Evolutionary conservation across 768 basidiomycete species (phyloP).

Genomic region (Naganishia friedmannii): DNA sequence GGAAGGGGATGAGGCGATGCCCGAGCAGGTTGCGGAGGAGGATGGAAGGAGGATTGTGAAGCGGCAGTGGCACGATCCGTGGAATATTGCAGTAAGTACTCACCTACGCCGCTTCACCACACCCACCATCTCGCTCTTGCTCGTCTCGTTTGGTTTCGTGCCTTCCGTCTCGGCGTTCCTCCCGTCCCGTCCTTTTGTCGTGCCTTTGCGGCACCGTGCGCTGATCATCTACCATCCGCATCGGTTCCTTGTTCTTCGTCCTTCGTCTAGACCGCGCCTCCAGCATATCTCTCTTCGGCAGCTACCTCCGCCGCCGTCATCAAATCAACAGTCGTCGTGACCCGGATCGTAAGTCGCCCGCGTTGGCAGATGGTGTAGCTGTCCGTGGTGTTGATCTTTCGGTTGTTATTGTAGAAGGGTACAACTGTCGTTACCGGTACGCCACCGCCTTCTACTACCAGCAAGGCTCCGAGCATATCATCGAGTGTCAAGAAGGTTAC

Average conservation of each 20-base stretch:
- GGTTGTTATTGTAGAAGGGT: background rate
- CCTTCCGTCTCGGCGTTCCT: background rate
- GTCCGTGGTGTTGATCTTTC: background rate
- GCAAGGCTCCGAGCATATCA: background rate
- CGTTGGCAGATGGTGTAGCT: too few relatives aligned
- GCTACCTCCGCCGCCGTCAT: background rate
- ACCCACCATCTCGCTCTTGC: background rate
- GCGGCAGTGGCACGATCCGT: slow-evolving; percentile 17
- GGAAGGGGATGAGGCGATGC: background rate
- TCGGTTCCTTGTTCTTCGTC: too few relatives aligned
- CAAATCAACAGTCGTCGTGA: background rate
- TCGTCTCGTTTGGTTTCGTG: background rate
- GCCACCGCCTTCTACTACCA: slow-evolving; percentile 3
- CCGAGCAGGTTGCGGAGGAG: background rate
- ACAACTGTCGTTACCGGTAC: slow-evolving; percentile 22
- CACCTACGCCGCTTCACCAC: background rate
- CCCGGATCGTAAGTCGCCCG: background rate
- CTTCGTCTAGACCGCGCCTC: background rate
- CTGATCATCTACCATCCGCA: too few relatives aligned
- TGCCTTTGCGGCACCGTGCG: too few relatives aligned
- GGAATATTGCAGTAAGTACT: background rate
- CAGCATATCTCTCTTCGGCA: background rate
- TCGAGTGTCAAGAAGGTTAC: background rate
- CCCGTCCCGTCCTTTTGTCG: background rate
- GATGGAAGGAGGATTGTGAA: background rate